Evolutionary conservation across 257 asterid species (phyloP), one percentile per base, ranked within the genome.

Genomic region (Osmanthus fragrans): DNA sequence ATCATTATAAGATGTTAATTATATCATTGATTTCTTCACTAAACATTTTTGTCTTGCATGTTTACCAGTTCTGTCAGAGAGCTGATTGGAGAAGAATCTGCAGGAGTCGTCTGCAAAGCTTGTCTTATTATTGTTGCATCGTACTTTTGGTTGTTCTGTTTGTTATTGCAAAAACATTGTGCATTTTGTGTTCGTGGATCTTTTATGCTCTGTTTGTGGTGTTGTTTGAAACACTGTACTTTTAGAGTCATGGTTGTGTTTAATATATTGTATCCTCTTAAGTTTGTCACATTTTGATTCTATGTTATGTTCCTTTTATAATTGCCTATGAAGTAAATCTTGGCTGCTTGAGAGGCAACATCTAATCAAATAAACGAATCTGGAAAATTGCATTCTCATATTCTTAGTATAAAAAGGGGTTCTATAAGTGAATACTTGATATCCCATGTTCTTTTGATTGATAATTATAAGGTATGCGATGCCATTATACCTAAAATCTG

Each of bases 31-130:
- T 63, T 30, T 63, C 29, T 56, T 56, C 34, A 23, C 69, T 63
- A 63, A 37, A 63, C 34, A 25, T 25, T 63, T 11, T 63, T 25
- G 69, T 25, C 25, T 11, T 63, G 1, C 18, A 4, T 71, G 47
- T 69, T 68, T 75, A 18, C 49, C 88, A 86, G 88, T 81, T 66
- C 86, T 82, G 74, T 82, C 51, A 40, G 73, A 1, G 77, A 21
- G 83, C 71, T 56, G 73, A 64, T 74, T 51, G 85, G 39, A 80
- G 86, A 76, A 12, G 76, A 36, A 79, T 76, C 81, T 74, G 63
- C 78, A 45, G 71, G 87, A 78, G 69, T 77, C 72, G 76, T 75
- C 51, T 39, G 45, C 29, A 72, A 77, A 73, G 76, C 69, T 78
- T 36, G n/a, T 30, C 47, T 58, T 40, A 12, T 63, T 73, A 64